phyloP scores from a whole-genome alignment of 441 rosid species.

The Melastoma candidum region DNA sequence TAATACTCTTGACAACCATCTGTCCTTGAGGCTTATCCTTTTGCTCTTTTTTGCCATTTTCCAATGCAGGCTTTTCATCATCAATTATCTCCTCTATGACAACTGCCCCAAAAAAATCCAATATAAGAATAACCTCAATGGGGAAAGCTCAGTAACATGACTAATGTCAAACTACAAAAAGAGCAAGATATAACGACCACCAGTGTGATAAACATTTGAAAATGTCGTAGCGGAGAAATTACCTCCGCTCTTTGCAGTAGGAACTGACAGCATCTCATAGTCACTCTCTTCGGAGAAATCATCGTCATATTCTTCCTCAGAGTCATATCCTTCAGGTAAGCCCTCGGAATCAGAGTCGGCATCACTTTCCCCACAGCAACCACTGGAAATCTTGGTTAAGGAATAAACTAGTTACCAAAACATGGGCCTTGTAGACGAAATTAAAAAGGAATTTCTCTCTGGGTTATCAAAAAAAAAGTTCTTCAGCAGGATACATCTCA shows the following conservation, averaged over 20 bases:
- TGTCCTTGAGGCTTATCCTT: slow-evolving; percentile 20
- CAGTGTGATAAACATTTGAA: neutral
- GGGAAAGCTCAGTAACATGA: too few species aligned
- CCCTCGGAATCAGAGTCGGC: slow-evolving; percentile 44
- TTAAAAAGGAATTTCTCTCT: neutral
- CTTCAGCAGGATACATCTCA: slow-evolving; percentile 60
- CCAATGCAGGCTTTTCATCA: slow-evolving; percentile 44
- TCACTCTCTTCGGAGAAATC: slow-evolving; percentile 36
- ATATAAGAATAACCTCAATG: neutral
- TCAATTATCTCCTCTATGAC: slow-evolving; percentile 90
- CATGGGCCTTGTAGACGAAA: neutral
- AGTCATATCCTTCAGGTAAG: slow-evolving; percentile 43
- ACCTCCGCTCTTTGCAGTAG: slow-evolving; percentile 71
- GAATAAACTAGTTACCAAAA: slow-evolving; percentile 15
- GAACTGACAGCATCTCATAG: slow-evolving; percentile 17
- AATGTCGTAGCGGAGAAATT: slow-evolving; percentile 4
- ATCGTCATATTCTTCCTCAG: slow-evolving; percentile 37
- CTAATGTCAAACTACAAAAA: neutral
- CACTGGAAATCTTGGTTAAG: slow-evolving; percentile 42
- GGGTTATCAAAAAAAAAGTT: slow-evolving; percentile 1
- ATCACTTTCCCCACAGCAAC: slow-evolving; percentile 48
- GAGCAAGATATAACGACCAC: neutral
- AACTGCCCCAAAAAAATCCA: slow-evolving; percentile 26
- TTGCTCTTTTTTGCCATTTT: slow-evolving; percentile 26
- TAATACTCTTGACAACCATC: slow-evolving; percentile 26